Evolutionary conservation across 768 basidiomycete species (phyloP).

Genomic region (Cystobasidium onofrii): DNA sequence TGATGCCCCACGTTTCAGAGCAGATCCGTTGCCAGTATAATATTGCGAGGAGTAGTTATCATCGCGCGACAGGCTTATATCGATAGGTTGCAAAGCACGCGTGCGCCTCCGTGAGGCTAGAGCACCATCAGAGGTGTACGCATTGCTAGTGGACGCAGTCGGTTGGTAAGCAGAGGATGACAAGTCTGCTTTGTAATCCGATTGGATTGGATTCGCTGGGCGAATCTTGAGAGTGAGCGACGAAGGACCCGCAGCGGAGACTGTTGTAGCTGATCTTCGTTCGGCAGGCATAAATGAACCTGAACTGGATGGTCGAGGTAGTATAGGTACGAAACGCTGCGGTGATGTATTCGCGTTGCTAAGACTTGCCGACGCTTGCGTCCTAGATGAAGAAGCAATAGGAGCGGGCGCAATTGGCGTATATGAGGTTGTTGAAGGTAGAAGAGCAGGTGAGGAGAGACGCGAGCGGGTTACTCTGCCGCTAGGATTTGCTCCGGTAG

Average conservation of each 20-base stretch:
- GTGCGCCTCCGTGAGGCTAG: not conserved
- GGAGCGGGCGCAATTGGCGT: not conserved
- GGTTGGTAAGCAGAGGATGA: not conserved
- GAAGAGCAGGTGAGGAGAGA: not conserved
- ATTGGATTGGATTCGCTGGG: not conserved
- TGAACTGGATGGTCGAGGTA: not conserved
- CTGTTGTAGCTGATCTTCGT: not conserved
- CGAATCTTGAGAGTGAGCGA: slow-evolving; percentile 2
- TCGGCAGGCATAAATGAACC: not conserved
- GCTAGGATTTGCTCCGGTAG: not conserved
- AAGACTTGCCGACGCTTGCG: not conserved
- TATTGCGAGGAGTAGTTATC: not conserved
- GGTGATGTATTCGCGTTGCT: not conserved
- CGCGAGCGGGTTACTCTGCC: slow-evolving; percentile 8
- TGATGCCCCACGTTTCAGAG: not conserved
- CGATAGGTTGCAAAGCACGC: not conserved
- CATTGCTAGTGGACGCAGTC: not conserved
- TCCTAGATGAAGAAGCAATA: not conserved
- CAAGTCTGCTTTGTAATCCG: not conserved
- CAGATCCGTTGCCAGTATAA: not conserved
- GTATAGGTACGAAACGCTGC: not conserved
- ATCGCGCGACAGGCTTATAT: not conserved
- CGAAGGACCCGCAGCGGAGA: not conserved
- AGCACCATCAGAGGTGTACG: not conserved
- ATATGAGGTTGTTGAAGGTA: not conserved